Conservation (phyloP, 345 rosid species). For the Trapa incisa region DNA sequence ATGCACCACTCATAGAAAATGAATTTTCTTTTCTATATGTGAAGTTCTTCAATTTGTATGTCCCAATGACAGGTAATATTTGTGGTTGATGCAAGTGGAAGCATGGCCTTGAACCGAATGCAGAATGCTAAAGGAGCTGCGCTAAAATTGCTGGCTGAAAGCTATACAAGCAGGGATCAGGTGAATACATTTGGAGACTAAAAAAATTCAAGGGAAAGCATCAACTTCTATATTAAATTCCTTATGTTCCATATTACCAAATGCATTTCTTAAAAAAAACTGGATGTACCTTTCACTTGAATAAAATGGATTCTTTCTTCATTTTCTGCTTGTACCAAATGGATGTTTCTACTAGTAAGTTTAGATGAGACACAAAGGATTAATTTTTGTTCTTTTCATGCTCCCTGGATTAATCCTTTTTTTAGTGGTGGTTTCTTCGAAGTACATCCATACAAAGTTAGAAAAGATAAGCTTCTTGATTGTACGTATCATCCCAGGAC, state of each 20-base stretch:
- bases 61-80: conserved; percentile 61
- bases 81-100: conserved; percentile 97
- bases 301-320: too few relatives aligned
- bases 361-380: not conserved
- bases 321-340: not conserved
- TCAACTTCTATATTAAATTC: not conserved
- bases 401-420: not conserved
- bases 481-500: not conserved
- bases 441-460: not conserved
- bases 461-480: not conserved
- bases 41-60: not conserved
- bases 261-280: not conserved
- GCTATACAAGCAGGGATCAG: conserved; percentile 99
- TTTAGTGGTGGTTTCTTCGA: too few relatives aligned
- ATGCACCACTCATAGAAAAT: not conserved
- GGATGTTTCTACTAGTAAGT: not conserved
- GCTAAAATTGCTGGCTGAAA: conserved; percentile 84
- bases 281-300: too few relatives aligned
- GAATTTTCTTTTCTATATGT: not conserved
- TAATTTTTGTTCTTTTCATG: not conserved
- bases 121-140: conserved; percentile 99
- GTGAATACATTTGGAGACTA: conserved; percentile 24
- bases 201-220: not conserved
- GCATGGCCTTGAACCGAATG: conserved; percentile 98
- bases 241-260: not conserved